Conservation (phyloP, 2,329 filamentous ascomycete species). For the Metarhizium rileyi region DNA sequence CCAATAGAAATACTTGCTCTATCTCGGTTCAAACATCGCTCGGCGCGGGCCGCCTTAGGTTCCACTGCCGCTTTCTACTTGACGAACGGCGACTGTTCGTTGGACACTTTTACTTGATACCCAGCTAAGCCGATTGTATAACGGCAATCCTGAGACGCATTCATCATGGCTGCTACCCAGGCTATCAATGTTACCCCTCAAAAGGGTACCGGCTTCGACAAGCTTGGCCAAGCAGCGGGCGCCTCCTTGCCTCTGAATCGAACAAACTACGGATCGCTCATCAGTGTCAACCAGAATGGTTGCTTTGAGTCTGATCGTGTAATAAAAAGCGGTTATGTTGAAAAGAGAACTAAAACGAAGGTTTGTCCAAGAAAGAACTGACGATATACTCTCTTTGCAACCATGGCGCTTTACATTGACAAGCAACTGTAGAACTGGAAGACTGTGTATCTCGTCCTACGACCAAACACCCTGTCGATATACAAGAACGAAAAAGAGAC, state of each 20-base stretch:
- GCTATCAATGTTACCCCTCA: slow-evolving; percentile 9
- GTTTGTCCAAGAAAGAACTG: slow-evolving; percentile 30
- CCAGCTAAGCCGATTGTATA: neutral
- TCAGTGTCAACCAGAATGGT: slow-evolving; percentile 86
- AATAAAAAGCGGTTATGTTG: slow-evolving; percentile 76
- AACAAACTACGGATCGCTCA: slow-evolving; percentile 52
- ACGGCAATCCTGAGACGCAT: neutral
- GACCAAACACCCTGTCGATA: slow-evolving; percentile 80
- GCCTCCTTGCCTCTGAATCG: slow-evolving; percentile 17
- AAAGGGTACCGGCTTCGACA: neutral
- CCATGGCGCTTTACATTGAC: slow-evolving; percentile 7
- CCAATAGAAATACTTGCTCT: neutral
- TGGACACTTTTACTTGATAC: neutral
- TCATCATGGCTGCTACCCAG: slow-evolving; percentile 12
- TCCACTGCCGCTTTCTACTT: neutral
- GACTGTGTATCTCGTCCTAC: slow-evolving; percentile 75
- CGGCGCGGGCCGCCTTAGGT: neutral
- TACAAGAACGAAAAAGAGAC: slow-evolving; percentile 90
- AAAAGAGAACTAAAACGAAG: slow-evolving; percentile 91
- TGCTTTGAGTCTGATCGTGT: slow-evolving; percentile 95
- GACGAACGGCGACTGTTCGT: neutral
- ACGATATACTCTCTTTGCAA: neutral
- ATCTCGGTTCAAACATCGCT: neutral
- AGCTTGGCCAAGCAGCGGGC: slow-evolving; percentile 10
- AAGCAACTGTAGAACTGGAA: slow-evolving; percentile 65